Conservation (phyloP, 2,329 filamentous ascomycete genomes). For the Neobulgaria alba region DNA sequence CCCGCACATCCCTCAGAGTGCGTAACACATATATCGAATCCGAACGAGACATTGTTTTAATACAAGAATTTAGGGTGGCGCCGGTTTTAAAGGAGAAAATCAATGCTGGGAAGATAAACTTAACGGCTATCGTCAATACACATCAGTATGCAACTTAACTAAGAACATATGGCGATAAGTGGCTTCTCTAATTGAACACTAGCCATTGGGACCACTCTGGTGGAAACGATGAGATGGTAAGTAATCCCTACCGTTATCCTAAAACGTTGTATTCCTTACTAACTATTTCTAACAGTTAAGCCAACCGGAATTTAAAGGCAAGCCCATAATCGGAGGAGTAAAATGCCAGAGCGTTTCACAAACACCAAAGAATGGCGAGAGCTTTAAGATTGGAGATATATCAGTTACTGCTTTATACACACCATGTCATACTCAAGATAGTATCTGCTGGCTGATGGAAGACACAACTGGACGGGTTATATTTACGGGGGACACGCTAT, state of each 20-base stretch:
- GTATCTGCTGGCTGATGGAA: conserved; percentile 89
- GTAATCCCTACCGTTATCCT: conserved; percentile 15
- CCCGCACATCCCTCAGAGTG: conserved; percentile 73
- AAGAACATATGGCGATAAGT: neutral
- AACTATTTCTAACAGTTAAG: conserved; percentile 13
- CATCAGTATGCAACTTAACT: conserved; percentile 67
- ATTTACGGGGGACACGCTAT: conserved; percentile 94
- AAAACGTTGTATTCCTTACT: neutral
- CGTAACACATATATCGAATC: conserved; percentile 23
- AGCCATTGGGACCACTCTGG: conserved; percentile 94
- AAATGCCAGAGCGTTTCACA: conserved; percentile 73
- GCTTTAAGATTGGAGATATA: conserved; percentile 78
- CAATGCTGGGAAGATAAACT: conserved; percentile 62
- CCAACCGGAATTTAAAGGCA: conserved; percentile 25
- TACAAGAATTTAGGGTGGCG: conserved; percentile 39
- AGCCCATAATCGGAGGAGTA: conserved; percentile 77
- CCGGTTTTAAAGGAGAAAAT: conserved; percentile 66
- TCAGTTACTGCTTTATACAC: conserved; percentile 83
- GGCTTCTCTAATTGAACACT: conserved; percentile 8
- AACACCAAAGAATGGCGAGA: conserved; percentile 66
- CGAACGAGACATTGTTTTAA: conserved; percentile 2
- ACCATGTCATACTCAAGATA: conserved; percentile 96
- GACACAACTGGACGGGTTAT: conserved; percentile 71
- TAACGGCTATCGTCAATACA: conserved; percentile 89
- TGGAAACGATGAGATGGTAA: conserved; percentile 75